Conservation (phyloP, 2,329 filamentous ascomycete species). For the Raffaelea albimanens region DNA sequence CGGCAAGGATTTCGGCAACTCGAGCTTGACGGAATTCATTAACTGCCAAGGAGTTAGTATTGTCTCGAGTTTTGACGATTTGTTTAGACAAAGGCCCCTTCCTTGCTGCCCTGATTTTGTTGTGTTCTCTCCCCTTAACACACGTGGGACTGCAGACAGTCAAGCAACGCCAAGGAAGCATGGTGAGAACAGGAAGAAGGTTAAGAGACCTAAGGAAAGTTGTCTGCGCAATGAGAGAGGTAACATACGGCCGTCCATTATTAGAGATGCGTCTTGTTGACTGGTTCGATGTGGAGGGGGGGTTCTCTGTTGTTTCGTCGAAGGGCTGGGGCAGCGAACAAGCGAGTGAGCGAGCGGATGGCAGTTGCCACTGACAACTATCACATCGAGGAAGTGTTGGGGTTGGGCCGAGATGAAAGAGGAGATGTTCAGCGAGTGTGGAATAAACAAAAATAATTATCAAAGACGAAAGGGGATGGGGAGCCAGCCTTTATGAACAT, state of each 20-base stretch:
- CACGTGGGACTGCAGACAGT: background rate
- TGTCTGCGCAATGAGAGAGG: background rate
- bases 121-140: background rate
- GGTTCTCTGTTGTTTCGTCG: no score
- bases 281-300: no score
- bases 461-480: no score
- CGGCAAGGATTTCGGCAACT: constrained; percentile 52
- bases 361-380: no score
- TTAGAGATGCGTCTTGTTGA: background rate
- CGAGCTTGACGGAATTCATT: constrained; percentile 50
- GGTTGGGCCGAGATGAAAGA: no score
- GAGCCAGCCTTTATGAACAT: no score
- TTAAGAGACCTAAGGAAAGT: no score
- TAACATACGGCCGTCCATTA: constrained; percentile 15
- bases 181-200: background rate
- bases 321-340: no score
- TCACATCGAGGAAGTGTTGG: no score
- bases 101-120: no score
- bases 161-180: background rate
- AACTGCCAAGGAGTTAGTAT: constrained; percentile 27
- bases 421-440: background rate
- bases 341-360: no score
- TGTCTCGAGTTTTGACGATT: background rate
- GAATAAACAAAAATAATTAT: background rate
- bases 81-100: no score